Base-by-base conservation (phyloP, 371 early-diverging fungal genomes). In the Capillidium rhysosporum region DNA sequence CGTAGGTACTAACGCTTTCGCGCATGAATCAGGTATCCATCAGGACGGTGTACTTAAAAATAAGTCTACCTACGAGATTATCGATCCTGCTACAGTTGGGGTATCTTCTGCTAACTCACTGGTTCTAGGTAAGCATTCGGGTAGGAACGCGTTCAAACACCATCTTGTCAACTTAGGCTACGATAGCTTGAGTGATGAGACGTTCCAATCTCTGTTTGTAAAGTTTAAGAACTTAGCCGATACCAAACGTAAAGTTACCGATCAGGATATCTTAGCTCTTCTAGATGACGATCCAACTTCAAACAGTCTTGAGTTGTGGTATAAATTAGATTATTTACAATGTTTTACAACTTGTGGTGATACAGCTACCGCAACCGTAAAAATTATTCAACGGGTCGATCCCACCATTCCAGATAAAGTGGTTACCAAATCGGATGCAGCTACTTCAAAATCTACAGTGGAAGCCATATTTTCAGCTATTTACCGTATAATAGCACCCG, bases 11-110 rank as follows among this genome's bases (percentile, higher is more conserved):
- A 94, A 94, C 59, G 95, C 95, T n/a, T 94, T 94, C 62, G 72
- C 90, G 58, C 95, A 95, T 66, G 92, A 92, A 68, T 88, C 89
- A 48, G 95, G 95, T 49, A 95, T 95, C 63, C 95, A 95, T 68
- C 95, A 95, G 66, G 95, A 95, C 63, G 95, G 95, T 59, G 82
- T 95, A 41, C 77, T 95, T 57, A 95, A 95, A 72, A 78, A 92
- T 72, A 79, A 84, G 60, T 73, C 71, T 43, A 95, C 95, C 0
- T 95, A 95, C 61, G 95, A 95, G 67, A 95, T 95, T 59, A 92
- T 95, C 58, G 75, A 78, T 44, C 92, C 95, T 7, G 89, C 82
- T 46, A 77, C 82, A 21, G 84, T 95, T 2, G 95, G 95, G 61
- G 79, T 86, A 23, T 76, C 86, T 12, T 80, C 84, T 47, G n/a